A percentile compares a stretch with the other conserved stretches of the same genome.
These are phyloP conservation scores for Termitomyces sp. DNA, from an alignment of 768 basidiomycete genomes.

Conservation along the genomic window DNA sequence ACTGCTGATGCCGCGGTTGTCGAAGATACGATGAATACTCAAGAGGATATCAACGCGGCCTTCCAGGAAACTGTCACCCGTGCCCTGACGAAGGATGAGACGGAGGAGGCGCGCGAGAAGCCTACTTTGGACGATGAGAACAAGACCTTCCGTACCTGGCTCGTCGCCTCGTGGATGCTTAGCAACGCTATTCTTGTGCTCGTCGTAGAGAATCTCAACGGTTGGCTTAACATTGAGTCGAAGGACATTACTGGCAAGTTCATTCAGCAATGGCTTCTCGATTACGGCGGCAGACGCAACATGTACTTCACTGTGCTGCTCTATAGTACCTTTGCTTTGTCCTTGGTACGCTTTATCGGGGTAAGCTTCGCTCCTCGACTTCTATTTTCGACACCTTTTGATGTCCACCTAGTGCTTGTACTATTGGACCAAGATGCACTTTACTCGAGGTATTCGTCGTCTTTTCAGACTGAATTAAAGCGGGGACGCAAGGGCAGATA, in stretches of 20 bases:
- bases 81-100: conserved; percentile 58
- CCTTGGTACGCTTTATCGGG: conserved; percentile 53
- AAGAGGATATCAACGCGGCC: conserved; percentile 74
- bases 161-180: conserved; percentile 72
- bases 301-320: conserved; percentile 57
- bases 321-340: conserved; percentile 54
- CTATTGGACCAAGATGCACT: conserved; percentile 18
- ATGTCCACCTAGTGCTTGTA: conserved; percentile 15
- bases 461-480: conserved; percentile 16
- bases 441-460: conserved; percentile 15
- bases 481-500: background rate
- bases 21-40: conserved; percentile 66
- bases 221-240: conserved; percentile 22
- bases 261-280: conserved; percentile 26
- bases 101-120: conserved; percentile 45
- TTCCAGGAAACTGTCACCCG: conserved; percentile 83
- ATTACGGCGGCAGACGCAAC: conserved; percentile 38
- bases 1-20: conserved; percentile 62
- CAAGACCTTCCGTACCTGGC: conserved; percentile 78
- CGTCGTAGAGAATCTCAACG: conserved; percentile 55
- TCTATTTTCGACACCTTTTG: background rate
- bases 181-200: conserved; percentile 52
- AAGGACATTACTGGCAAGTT: conserved; percentile 28
- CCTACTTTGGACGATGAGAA: conserved; percentile 77
- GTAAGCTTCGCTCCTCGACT: conserved; percentile 27